phyloP scores from a whole-genome alignment of 2,329 filamentous ascomycete genomes.

The Albophoma yamanashiensis region DNA sequence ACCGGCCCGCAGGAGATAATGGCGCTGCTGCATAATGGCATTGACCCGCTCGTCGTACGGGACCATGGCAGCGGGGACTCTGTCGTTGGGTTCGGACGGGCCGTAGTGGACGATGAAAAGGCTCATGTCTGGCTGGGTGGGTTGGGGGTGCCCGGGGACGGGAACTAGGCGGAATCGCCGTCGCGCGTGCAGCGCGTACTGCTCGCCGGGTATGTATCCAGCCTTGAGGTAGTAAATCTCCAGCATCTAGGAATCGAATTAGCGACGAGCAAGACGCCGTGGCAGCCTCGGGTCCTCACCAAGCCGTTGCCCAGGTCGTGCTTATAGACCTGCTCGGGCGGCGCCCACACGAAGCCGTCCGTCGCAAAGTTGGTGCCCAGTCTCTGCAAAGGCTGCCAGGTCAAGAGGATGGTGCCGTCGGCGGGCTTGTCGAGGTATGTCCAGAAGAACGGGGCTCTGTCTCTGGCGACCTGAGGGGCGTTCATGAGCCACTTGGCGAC shows the following conservation, averaged over 20 bases:
- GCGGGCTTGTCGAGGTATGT: slow-evolving; percentile 75
- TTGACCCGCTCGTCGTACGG: slow-evolving; percentile 53
- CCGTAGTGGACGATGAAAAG: slow-evolving; percentile 91
- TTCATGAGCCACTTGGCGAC: slow-evolving; percentile 75
- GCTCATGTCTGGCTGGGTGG: slow-evolving; percentile 63
- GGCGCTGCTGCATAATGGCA: slow-evolving; percentile 47
- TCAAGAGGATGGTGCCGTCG: slow-evolving; percentile 73
- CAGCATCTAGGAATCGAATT: slow-evolving; percentile 48
- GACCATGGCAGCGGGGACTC: slow-evolving; percentile 58
- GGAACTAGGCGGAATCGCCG: slow-evolving; percentile 77
- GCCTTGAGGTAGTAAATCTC: slow-evolving; percentile 78
- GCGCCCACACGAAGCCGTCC: slow-evolving; percentile 87
- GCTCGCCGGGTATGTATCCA: slow-evolving; percentile 70
- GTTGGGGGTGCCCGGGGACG: slow-evolving; percentile 58
- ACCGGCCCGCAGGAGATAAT: slow-evolving; percentile 61
- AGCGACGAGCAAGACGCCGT: slow-evolving; percentile 3
- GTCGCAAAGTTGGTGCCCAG: slow-evolving; percentile 68
- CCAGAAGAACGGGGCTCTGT: slow-evolving; percentile 84
- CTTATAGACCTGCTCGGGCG: slow-evolving; percentile 65
- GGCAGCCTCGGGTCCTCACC: slow-evolving; percentile 25
- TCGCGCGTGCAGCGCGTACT: slow-evolving; percentile 64
- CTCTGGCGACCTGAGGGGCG: slow-evolving; percentile 76
- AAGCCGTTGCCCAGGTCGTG: slow-evolving; percentile 57
- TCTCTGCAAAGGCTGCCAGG: slow-evolving; percentile 75
- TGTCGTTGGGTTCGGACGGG: slow-evolving; percentile 61